These are phyloP conservation scores for Closterium sp. DNA, from an alignment of 139 green algal genomes.

Conservation along the genomic window DNA sequence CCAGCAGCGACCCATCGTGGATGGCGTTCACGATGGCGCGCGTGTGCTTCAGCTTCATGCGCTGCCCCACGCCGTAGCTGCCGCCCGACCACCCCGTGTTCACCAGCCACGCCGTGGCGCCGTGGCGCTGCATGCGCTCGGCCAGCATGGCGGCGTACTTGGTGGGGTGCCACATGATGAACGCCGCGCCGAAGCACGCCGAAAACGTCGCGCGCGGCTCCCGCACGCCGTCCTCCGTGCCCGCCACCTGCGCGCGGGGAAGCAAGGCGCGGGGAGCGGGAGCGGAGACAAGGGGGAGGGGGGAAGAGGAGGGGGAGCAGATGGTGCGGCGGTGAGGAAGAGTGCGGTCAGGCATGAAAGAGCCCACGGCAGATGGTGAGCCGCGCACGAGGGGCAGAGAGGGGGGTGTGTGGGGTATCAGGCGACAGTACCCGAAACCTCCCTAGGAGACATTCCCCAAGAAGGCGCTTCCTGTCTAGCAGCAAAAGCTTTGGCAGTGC, in stretches of 20 bases:
- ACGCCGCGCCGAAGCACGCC: slow-evolving; percentile 55
- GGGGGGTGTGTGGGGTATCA: too few species aligned
- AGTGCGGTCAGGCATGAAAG: not conserved
- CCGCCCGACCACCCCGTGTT: slow-evolving; percentile 83
- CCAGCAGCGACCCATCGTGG: slow-evolving; percentile 74
- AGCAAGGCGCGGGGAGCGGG: not conserved
- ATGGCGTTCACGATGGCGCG: slow-evolving; percentile 95
- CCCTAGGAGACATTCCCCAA: too few species aligned
- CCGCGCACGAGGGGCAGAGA: not conserved
- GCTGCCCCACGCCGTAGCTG: slow-evolving; percentile 16
- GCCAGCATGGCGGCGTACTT: slow-evolving; percentile 88
- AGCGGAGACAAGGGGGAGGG: not conserved
- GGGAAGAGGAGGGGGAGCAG: not conserved
- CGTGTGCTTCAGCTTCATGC: slow-evolving; percentile 68
- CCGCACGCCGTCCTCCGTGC: slow-evolving; percentile 88
- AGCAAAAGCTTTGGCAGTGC: too few species aligned
- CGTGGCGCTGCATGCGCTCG: slow-evolving; percentile 82
- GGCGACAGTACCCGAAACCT: too few species aligned
- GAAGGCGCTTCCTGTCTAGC: too few species aligned
- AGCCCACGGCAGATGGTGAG: not conserved
- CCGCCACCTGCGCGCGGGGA: slow-evolving; percentile 68
- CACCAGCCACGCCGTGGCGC: slow-evolving; percentile 77
- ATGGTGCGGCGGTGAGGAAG: not conserved
- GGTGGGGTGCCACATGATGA: slow-evolving; percentile 81
- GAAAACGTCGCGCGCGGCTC: slow-evolving; percentile 85